A percentile compares a stretch with the other conserved stretches of the same genome.
These are phyloP conservation scores for Dactylella cylindrospora DNA, from an alignment of 2,329 filamentous ascomycete genomes.

Conservation along the genomic window DNA sequence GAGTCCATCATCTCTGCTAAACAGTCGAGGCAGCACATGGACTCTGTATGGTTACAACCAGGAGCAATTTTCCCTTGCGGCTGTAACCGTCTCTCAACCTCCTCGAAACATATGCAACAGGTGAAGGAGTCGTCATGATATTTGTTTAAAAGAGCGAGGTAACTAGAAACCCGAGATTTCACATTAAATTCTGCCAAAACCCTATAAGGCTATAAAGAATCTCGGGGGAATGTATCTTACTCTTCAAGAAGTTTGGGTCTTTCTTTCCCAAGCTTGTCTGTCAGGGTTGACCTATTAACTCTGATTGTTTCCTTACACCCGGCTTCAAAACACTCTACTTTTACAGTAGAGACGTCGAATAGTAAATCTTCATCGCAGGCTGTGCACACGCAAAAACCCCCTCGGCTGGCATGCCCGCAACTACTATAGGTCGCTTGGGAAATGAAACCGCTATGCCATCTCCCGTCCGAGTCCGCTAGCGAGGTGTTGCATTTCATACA, in stretches of 20 bases:
- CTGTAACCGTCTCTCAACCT: slow-evolving; percentile 29
- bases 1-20: slow-evolving; percentile 40
- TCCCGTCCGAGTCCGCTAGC: slow-evolving; percentile 29
- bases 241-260: slow-evolving; percentile 19
- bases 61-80: slow-evolving; percentile 32
- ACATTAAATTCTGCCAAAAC: background rate
- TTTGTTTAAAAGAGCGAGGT: slow-evolving; percentile 23
- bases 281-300: slow-evolving; percentile 17
- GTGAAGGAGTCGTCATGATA: slow-evolving; percentile 31
- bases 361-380: slow-evolving; percentile 35
- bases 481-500: slow-evolving; percentile 31
- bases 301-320: slow-evolving; percentile 37
- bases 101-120: slow-evolving; percentile 28
- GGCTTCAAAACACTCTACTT: slow-evolving; percentile 23
- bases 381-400: slow-evolving; percentile 29
- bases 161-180: background rate
- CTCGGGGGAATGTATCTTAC: slow-evolving; percentile 7
- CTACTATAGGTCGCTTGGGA: slow-evolving; percentile 15
- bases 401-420: slow-evolving; percentile 15
- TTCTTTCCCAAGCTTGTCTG: slow-evolving; percentile 24
- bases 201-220: too few relatives aligned
- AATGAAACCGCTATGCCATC: slow-evolving; percentile 27
- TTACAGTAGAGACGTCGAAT: slow-evolving; percentile 33
- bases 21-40: slow-evolving; percentile 25
- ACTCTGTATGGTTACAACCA: slow-evolving; percentile 28